Conservation (phyloP, 83 land plant genomes). For the Thuja plicata region DNA sequence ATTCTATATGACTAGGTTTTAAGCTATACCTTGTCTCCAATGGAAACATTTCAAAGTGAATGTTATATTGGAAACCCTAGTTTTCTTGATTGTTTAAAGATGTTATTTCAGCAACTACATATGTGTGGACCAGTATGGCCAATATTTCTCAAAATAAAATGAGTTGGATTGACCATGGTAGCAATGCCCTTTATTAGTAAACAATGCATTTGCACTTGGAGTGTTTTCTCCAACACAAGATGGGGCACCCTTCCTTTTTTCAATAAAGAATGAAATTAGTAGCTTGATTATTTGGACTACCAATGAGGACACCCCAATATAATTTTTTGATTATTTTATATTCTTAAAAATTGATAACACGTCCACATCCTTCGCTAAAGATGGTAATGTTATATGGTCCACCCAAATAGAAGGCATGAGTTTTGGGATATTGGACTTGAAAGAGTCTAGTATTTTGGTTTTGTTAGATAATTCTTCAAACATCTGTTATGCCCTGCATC, state of each 20-base stretch:
- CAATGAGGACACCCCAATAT: conserved; percentile 43
- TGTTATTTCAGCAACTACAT: background rate
- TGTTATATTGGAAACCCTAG: background rate
- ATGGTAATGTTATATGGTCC: conserved; percentile 41
- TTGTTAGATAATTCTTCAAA: conserved; percentile 28
- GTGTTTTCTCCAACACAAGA: conserved; percentile 19
- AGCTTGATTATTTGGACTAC: conserved; percentile 53
- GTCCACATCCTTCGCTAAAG: conserved; percentile 20
- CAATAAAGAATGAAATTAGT: conserved; percentile 30
- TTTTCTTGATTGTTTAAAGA: background rate
- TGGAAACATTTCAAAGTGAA: background rate
- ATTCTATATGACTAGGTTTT: background rate
- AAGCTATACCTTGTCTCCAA: background rate
- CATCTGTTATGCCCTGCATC: too few relatives aligned
- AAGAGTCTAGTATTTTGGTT: conserved; percentile 66
- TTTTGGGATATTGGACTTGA: conserved; percentile 39
- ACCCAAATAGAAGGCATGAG: conserved; percentile 38
- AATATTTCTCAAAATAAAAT: conserved; percentile 38
- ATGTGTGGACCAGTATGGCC: conserved; percentile 21
- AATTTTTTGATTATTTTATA: conserved; percentile 33
- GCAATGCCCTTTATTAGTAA: conserved; percentile 48
- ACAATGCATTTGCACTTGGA: conserved; percentile 48
- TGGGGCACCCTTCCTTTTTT: conserved; percentile 41
- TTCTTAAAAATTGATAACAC: conserved; percentile 36
- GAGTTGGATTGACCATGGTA: conserved; percentile 51